These are phyloP conservation scores for Gilbertella persicaria DNA, from an alignment of 371 early-diverging fungal genomes.

Conservation along the genomic window DNA sequence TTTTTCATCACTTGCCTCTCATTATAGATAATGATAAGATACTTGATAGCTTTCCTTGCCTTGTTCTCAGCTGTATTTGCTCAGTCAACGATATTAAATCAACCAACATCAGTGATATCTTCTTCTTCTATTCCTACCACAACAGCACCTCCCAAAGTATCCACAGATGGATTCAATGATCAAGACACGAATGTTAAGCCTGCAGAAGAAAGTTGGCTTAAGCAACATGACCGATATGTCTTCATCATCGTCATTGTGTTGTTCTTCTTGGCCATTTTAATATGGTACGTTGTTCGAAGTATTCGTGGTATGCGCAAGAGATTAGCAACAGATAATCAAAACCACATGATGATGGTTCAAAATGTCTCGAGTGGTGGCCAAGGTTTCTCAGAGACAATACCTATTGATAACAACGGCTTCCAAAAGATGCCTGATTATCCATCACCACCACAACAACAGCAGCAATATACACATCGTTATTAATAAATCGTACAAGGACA, in stretches of 20 bases:
- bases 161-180: conserved; percentile 14
- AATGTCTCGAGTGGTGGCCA: conserved; percentile 4
- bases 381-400: conserved; percentile 20
- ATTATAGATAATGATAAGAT: neutral
- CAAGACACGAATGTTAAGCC: neutral
- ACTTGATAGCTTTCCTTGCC: neutral
- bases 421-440: conserved; percentile 24
- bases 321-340: conserved; percentile 24
- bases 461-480: conserved; percentile 23
- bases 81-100: neutral
- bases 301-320: conserved; percentile 27
- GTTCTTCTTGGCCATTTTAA: conserved; percentile 18
- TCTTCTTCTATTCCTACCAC: neutral
- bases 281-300: conserved; percentile 29
- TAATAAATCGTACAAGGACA: too few relatives aligned
- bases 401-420: conserved; percentile 12
- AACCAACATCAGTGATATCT: neutral
- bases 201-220: conserved; percentile 24
- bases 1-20: neutral
- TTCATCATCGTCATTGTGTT: conserved; percentile 24
- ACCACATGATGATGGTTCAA: conserved; percentile 27
- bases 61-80: neutral
- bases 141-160: neutral
- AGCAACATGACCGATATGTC: conserved; percentile 19
- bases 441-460: conserved; percentile 7